Evolutionary conservation across 139 green algal genomes (phyloP), one percentile per base, ranked within the genome.

Genomic region (Diplosphaera chodatii): DNA sequence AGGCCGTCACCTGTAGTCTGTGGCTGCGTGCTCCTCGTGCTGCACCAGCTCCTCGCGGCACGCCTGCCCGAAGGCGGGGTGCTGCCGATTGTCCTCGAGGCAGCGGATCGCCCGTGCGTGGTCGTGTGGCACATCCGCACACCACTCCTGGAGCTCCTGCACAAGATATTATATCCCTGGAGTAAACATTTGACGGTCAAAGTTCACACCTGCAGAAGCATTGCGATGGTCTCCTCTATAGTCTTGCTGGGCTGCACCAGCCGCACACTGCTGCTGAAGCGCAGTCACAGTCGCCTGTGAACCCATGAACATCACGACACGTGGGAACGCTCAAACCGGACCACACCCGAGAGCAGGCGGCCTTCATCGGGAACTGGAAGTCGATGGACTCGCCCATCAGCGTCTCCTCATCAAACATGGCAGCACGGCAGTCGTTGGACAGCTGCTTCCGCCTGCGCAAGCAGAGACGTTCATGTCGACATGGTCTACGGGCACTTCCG

Each of bases 311-410:
- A n/a, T n/a, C n/a, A n/a, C n/a, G n/a, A n/a, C n/a, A n/a, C n/a
- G n/a, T n/a, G n/a, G n/a, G n/a, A n/a, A n/a, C n/a, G n/a, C n/a
- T n/a, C n/a, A n/a, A n/a, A n/a, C n/a, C n/a, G n/a, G n/a, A n/a
- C n/a, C n/a, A n/a, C 48, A 59, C 48, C 10, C 15, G 2, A 16
- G 1, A 15, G 75, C 91, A 96, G 4, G 87, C 86, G 25, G 82
- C 66, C 80, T 92, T 92, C 84, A 96, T 90, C 27, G 84, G 87
- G 70, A 83, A 90, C 78, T 94, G 90, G 82, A 92, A 93, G 77
- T 92, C 87, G 40, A 91, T 91, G 84, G 83, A 82, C 70, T 91
- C 80, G 2, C 71, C 80, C 70, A 93, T 83, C 25, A 67, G 68
- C 4, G 90, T 77, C 74, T 93, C 83, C 67, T 91, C 82, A 59